A percentile compares a stretch with the other conserved stretches of the same genome.
phyloP scores from a whole-genome alignment of 441 rosid species.

The Brassica balearica region DNA sequence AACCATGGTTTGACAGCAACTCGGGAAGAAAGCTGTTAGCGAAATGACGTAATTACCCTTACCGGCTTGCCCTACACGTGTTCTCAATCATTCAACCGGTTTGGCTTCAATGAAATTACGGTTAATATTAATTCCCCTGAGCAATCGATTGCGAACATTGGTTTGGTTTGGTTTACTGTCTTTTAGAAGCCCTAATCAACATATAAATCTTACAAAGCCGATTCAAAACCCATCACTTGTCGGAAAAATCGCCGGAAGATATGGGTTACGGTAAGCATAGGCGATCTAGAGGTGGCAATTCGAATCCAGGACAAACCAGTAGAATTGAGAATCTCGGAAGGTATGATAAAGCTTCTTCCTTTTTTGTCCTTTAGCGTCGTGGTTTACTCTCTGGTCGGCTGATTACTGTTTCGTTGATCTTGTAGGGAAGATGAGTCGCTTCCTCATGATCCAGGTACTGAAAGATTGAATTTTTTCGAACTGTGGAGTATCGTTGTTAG shows the following conservation, averaged over 20 bases:
- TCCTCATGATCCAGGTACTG: slow-evolving; percentile 70
- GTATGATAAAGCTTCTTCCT: slow-evolving; percentile 32
- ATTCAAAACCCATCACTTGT: slow-evolving; percentile 38
- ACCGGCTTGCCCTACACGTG: neutral
- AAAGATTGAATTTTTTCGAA: neutral
- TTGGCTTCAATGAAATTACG: neutral
- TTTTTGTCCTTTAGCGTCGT: neutral
- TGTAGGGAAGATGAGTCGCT: slow-evolving; percentile 90
- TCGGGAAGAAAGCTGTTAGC: neutral
- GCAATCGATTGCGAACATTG: neutral
- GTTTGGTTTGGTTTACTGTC: neutral
- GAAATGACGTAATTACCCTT: neutral
- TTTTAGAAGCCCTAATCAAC: slow-evolving; percentile 23
- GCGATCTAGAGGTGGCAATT: slow-evolving; percentile 59
- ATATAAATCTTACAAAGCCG: slow-evolving; percentile 36
- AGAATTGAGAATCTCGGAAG: slow-evolving; percentile 51
- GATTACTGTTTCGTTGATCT: slow-evolving; percentile 15
- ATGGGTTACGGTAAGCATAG: slow-evolving; percentile 73
- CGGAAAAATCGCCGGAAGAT: slow-evolving; percentile 40
- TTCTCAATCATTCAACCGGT: neutral
- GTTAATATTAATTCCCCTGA: neutral
- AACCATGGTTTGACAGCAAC: neutral
- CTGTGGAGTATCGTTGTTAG: neutral
- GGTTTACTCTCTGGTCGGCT: slow-evolving; percentile 20
- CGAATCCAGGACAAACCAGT: slow-evolving; percentile 66